Percentiles rank a stretch among this genome's conserved stretches.
These are phyloP conservation scores for Globisporangium lucens DNA, from an alignment of 352 stramenopile species.

Conservation along the genomic window DNA sequence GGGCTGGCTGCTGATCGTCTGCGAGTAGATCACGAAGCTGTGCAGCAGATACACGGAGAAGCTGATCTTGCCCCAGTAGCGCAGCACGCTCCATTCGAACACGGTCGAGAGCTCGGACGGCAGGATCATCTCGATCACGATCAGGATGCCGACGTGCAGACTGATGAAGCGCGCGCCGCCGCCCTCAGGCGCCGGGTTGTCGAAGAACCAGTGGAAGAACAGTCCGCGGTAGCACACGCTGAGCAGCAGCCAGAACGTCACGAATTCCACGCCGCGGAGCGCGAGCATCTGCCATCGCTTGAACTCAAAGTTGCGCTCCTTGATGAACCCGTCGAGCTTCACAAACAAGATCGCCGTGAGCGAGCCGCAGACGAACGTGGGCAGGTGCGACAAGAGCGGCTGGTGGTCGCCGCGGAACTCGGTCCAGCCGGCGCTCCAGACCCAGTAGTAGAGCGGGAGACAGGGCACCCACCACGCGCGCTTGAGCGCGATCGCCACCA, in stretches of 20 bases:
- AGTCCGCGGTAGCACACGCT: slow-evolving; percentile 14
- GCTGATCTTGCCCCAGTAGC: slow-evolving; percentile 29
- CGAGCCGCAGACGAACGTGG: slow-evolving; percentile 43
- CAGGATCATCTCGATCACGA: slow-evolving; percentile 7
- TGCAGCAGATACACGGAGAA: slow-evolving; percentile 41
- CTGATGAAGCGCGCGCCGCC: slow-evolving; percentile 18
- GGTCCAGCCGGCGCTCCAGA: slow-evolving; percentile 18
- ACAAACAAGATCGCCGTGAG: slow-evolving; percentile 30
- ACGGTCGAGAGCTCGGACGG: slow-evolving; percentile 9
- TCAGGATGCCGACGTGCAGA: slow-evolving; percentile 17
- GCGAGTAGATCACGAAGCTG: slow-evolving; percentile 33
- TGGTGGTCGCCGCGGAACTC: slow-evolving; percentile 26
- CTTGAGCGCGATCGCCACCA: background rate
- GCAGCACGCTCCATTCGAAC: slow-evolving; percentile 19
- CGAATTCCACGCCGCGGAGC: slow-evolving; percentile 24
- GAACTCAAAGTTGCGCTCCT: slow-evolving; percentile 19
- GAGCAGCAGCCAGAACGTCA: slow-evolving; percentile 26
- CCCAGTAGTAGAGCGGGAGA: slow-evolving; percentile 11
- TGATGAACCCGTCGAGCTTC: slow-evolving; percentile 22
- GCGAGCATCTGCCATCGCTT: slow-evolving; percentile 13
- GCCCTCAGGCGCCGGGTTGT: slow-evolving; percentile 19
- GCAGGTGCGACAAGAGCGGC: slow-evolving; percentile 25
- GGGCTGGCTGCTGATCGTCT: slow-evolving; percentile 10
- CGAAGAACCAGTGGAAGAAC: slow-evolving; percentile 26
- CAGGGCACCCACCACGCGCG: slow-evolving; percentile 22